phyloP scores from a whole-genome alignment of 345 rosid species.

The Cochlearia excelsa region DNA sequence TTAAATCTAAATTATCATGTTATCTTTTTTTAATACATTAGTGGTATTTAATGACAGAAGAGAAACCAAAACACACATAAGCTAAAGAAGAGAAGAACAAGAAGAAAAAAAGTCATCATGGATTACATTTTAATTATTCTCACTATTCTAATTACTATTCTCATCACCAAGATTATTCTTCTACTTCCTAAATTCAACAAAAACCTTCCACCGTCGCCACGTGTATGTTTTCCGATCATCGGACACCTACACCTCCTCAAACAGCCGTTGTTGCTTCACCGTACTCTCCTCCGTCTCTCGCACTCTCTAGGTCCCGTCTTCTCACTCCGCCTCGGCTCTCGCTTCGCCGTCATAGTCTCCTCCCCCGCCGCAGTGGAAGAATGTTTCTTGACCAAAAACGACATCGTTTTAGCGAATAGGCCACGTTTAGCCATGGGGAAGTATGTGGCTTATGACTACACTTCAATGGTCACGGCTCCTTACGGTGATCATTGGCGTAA shows the following conservation, averaged over 20 bases:
- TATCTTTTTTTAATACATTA: no score
- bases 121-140: conserved; percentile 8
- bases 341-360: conserved; percentile 23
- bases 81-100: neutral
- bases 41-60: neutral
- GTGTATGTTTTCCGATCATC: conserved; percentile 28
- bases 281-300: conserved; percentile 27
- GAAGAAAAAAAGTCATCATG: neutral
- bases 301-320: conserved; percentile 32
- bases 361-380: conserved; percentile 32
- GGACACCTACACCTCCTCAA: conserved; percentile 38
- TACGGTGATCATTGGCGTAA: conserved; percentile 40
- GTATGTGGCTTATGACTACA: conserved; percentile 31
- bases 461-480: conserved; percentile 29
- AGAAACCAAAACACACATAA: conserved; percentile 5
- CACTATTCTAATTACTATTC: conserved; percentile 12
- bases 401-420: conserved; percentile 31
- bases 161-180: conserved; percentile 20
- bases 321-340: conserved; percentile 39
- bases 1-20: no score
- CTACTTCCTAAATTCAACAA: conserved; percentile 10
- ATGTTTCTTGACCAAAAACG: conserved; percentile 32
- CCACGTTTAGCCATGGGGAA: conserved; percentile 29
- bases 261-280: conserved; percentile 29
- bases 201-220: conserved; percentile 35